Conservation (phyloP, 192 early-diverging fungal species). For the Coemansia reversa region DNA sequence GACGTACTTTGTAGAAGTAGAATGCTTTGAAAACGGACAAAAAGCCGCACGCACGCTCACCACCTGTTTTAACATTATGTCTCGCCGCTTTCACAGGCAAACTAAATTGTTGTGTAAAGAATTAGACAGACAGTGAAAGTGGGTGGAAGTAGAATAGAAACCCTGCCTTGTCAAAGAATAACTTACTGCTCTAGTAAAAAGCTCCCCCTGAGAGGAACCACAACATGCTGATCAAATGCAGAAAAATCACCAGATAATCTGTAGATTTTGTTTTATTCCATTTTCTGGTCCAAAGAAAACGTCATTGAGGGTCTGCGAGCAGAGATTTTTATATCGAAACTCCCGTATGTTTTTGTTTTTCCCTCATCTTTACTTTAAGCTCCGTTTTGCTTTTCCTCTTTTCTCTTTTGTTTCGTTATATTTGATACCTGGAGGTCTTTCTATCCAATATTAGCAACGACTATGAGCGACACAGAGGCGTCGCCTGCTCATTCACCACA, state of each 20-base stretch:
- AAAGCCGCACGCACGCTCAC: constrained; percentile 44
- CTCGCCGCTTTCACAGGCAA: background rate
- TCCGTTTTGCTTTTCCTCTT: constrained; percentile 9
- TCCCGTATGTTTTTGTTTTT: background rate
- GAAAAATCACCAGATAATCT: background rate
- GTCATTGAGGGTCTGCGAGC: background rate
- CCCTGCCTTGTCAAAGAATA: background rate
- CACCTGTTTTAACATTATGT: constrained; percentile 49
- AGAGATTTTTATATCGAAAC: background rate
- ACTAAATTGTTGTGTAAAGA: background rate
- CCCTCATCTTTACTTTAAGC: background rate
- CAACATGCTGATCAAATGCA: background rate
- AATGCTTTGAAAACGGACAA: constrained; percentile 39
- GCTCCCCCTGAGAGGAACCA: background rate
- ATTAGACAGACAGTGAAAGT: background rate
- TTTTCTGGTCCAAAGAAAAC: background rate
- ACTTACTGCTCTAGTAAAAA: background rate
- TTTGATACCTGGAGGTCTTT: background rate
- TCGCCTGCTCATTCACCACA: background rate
- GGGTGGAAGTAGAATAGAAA: background rate
- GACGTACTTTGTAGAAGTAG: constrained; percentile 35
- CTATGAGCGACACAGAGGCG: background rate
- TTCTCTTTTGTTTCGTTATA: background rate
- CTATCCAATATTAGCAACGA: constrained; percentile 1
- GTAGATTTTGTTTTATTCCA: background rate